A percentile compares a stretch with the other conserved stretches of the same genome.
These are phyloP conservation scores for Sclerotinia minor DNA, from an alignment of 2,329 filamentous ascomycete genomes.

Conservation along the genomic window DNA sequence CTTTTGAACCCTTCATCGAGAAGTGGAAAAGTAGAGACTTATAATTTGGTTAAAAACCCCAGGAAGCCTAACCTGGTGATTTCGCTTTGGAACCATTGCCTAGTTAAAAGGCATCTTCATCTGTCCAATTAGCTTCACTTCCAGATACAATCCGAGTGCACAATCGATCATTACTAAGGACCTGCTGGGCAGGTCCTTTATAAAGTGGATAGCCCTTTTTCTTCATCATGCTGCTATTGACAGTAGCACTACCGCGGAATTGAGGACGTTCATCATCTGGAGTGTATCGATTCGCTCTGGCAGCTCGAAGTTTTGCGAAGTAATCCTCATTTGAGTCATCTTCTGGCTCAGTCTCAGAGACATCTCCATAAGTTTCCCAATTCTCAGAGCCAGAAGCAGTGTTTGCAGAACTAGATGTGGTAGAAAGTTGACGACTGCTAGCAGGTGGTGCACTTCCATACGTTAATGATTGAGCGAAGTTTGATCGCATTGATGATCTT, in stretches of 20 bases:
- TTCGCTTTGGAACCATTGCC: background rate
- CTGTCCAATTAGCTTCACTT: slow-evolving; percentile 62
- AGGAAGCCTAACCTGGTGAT: slow-evolving; percentile 5
- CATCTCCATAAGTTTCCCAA: slow-evolving; percentile 95
- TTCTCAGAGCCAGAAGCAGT: slow-evolving; percentile 84
- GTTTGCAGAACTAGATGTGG: slow-evolving; percentile 65
- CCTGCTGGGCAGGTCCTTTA: slow-evolving; percentile 49
- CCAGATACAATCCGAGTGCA: slow-evolving; percentile 64
- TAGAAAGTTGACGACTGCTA: slow-evolving; percentile 65
- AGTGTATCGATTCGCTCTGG: slow-evolving; percentile 64
- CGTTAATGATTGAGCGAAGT: slow-evolving; percentile 36
- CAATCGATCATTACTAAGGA: slow-evolving; percentile 53
- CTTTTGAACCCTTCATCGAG: background rate
- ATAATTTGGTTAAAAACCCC: background rate
- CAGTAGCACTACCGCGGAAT: slow-evolving; percentile 20
- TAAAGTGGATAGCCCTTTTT: slow-evolving; percentile 56
- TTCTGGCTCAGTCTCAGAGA: slow-evolving; percentile 75
- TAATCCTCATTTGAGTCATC: slow-evolving; percentile 80
- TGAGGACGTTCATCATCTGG: slow-evolving; percentile 46
- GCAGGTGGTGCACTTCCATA: slow-evolving; percentile 37
- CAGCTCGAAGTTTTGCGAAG: slow-evolving; percentile 75
- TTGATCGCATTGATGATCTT: slow-evolving; percentile 47
- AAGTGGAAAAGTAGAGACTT: background rate
- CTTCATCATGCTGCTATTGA: slow-evolving; percentile 50
- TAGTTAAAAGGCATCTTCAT: slow-evolving; percentile 58